Evolutionary conservation across 129 eudicot species (phyloP).

Genomic region (Pittosporum tobira): DNA sequence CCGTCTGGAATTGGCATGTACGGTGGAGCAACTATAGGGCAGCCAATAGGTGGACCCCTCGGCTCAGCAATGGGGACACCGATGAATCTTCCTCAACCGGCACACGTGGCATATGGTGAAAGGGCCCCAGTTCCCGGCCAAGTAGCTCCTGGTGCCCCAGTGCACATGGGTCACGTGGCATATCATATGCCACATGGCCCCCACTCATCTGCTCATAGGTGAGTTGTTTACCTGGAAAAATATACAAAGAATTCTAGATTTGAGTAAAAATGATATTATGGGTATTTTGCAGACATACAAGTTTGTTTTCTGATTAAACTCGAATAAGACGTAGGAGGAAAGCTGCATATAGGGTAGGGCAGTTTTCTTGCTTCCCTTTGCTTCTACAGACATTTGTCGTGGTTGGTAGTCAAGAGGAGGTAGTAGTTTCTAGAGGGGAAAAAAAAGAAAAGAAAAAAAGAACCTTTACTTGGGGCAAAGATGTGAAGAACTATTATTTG

Average conservation of each 20-base stretch:
- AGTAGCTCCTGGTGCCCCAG: slow-evolving; percentile 47
- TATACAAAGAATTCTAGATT: slow-evolving; percentile 24
- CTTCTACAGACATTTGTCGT: no score
- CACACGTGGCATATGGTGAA: slow-evolving; percentile 55
- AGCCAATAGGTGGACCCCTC: slow-evolving; percentile 53
- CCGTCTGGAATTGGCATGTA: slow-evolving; percentile 33
- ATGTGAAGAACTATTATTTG: no score
- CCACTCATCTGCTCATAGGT: slow-evolving; percentile 46
- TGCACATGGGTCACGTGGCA: slow-evolving; percentile 35
- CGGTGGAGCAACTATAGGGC: slow-evolving; percentile 66
- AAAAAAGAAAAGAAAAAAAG: no score
- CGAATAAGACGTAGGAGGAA: no score
- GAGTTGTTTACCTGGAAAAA: slow-evolving; percentile 18
- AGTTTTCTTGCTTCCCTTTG: no score
- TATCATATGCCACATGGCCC: slow-evolving; percentile 39
- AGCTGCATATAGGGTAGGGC: no score
- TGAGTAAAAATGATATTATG: no score
- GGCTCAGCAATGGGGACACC: slow-evolving; percentile 79
- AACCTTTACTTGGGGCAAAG: no score
- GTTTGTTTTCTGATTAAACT: no score
- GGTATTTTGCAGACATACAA: no score
- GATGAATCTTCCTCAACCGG: slow-evolving; percentile 41
- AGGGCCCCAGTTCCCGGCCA: slow-evolving; percentile 40
- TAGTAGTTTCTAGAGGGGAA: no score
- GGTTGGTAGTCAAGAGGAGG: no score